Evolutionary conservation across 2,329 filamentous ascomycete genomes (phyloP), one percentile per base, ranked within the genome.

Genomic region (Nectriaceae sp.): DNA sequence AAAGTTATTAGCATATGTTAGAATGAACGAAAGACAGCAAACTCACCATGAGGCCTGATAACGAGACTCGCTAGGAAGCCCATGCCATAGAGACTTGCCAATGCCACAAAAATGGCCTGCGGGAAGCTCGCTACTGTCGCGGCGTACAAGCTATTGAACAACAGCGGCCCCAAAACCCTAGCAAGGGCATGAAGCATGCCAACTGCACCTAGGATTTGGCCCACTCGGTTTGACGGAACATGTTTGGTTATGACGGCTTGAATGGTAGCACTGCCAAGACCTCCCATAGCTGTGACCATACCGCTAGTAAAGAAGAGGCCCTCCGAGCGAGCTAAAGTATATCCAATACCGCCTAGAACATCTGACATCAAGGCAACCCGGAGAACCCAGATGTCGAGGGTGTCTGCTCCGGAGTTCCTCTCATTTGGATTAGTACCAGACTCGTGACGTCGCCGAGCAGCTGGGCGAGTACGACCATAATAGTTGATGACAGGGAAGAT

Each of bases 171-270:
- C 11, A 96, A 66, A 2, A 97, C 84, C 52, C 91, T 78, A 3
- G 89, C 83, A 29, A 96, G 71, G 1, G 90, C 88, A 69, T 97
- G 93, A 49, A 97, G 71, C 52, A 97, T 75, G 0, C 93, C 94
- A 15, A 87, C 87, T 2, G 91, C 92, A 19, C 94, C 94, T 0
- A 99, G 79, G n/a, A 97, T 75, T 66, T 94, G 85, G 0, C 94
- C 94, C 0, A 94, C 87, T 40, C 82, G 82, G 54, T 94, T 88
- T 1, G 84, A 77, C 0, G 92, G 90, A 0, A 97, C 87, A 67
- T 97, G 94, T 66, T 97, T 97, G 18, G 91, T 97, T 42, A 97
- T 74, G 1, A 88, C 82, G 2, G 89, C 87, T 63, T 96, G 90
- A 42, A 96, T 77, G 0, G 89, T 94, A 1, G 94, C 92, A 29